Conservation (phyloP, 768 basidiomycete genomes). For the Lactarius sanguifluus region DNA sequence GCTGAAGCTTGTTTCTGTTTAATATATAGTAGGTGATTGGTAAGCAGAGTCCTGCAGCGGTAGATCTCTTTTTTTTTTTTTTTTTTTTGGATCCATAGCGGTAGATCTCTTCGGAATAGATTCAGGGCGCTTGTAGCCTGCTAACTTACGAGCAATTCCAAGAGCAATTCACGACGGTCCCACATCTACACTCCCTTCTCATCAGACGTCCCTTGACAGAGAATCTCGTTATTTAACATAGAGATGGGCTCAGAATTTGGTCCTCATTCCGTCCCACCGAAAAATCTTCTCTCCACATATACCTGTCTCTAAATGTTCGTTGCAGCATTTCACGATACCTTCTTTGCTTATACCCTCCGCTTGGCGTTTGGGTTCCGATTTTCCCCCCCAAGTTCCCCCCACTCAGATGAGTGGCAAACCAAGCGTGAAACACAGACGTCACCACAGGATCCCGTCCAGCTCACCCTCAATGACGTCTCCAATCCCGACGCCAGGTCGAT, state of each 20-base stretch:
- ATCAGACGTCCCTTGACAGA: background rate
- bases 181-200: background rate
- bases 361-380: conserved; percentile 30
- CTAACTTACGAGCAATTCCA: too few relatives aligned
- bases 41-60: too few relatives aligned
- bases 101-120: too few relatives aligned
- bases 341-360: conserved; percentile 36
- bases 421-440: conserved; percentile 13
- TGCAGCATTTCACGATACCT: conserved; percentile 34
- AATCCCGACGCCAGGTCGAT: conserved; percentile 2
- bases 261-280: conserved; percentile 5
- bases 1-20: too few relatives aligned
- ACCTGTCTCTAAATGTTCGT: background rate
- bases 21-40: too few relatives aligned
- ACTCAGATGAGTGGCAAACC: conserved; percentile 29
- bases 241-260: background rate
- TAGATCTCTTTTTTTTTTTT: too few relatives aligned
- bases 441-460: background rate
- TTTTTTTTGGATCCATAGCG: too few relatives aligned
- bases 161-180: too few relatives aligned
- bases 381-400: too few relatives aligned
- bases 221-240: conserved; percentile 11
- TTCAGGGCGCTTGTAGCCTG: too few relatives aligned
- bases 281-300: too few relatives aligned
- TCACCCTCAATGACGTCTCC: background rate